Evolutionary conservation across 495 filamentous ascomycete genomes (phyloP), one percentile per base, ranked within the genome.

Genomic region (Lasiosphaeriaceae sp.): DNA sequence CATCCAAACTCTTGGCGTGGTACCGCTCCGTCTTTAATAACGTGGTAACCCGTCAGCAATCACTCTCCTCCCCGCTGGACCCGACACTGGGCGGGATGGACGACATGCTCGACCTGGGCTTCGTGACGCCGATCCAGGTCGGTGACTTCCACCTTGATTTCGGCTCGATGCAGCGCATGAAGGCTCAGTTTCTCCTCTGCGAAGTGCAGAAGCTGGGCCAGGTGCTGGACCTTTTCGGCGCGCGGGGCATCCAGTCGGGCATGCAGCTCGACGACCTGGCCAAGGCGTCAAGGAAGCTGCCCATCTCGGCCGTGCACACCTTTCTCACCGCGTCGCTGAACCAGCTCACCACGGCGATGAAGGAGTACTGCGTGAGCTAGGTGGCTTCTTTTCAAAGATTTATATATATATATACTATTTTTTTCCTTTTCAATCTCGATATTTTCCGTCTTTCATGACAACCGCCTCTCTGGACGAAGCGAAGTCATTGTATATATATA

Each of bases 281-380:
- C 5, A 44, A 16, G 14, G 41, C 5, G 14, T 5, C 41, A 12
- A 44, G 41, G 41, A 44, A 44, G 19, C 14, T 44, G 41, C 41
- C 41, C 41, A 44, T 44, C 19, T 44, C 41, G 41, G 41, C 41
- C 19, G 41, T 44, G 41, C 19, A 44, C 14, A n/a, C 14, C 16
- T 44, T 44, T 44, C 41, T 44, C 5, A 44, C 41, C 3, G 41
- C 41, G 41, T 44, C 41, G 41, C 41, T 44, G 41, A 44, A 44
- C 41, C 41, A 44, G 41, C 14, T 44, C 4, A 44, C 41, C 19
- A 44, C 41, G 5, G 41, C 41, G 41, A 44, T 44, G 41, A 44
- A 44, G 41, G 41, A 44, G 41, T 44, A 44, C 41, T 44, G 41
- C 41, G 41, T 44, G 41, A 44, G 41, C 41, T 44, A 44, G 19